A percentile compares a stretch with the other conserved stretches of the same genome.
Conservation (phyloP, 306 rosid genomes). For the Quercus glauca region DNA sequence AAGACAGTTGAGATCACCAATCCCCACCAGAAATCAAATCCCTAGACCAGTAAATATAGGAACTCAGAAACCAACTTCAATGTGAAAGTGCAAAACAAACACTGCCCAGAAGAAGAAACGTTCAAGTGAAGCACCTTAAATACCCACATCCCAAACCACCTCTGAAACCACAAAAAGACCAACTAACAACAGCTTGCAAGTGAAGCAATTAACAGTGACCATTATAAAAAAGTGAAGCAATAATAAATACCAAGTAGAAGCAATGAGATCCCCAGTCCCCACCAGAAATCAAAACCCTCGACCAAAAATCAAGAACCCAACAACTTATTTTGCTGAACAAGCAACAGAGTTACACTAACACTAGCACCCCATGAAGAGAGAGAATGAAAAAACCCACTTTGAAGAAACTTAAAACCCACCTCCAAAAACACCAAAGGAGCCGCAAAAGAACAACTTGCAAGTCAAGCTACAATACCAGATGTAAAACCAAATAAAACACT, state of each 20-base stretch:
- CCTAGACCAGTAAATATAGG: slow-evolving; percentile 46
- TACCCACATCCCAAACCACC: slow-evolving; percentile 43
- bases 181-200: slow-evolving; percentile 53
- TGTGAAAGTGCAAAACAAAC: slow-evolving; percentile 19
- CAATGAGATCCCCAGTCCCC: slow-evolving; percentile 48
- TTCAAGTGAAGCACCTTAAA: not conserved
- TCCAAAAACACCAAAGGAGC: not conserved
- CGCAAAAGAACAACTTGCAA: slow-evolving; percentile 1
- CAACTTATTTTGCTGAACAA: slow-evolving; percentile 19
- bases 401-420: slow-evolving; percentile 16
- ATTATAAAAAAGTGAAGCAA: slow-evolving; percentile 37
- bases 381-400: not conserved
- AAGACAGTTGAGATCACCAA: slow-evolving; percentile 35
- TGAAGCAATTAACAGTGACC: slow-evolving; percentile 51
- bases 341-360: not conserved
- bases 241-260: slow-evolving; percentile 34
- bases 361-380: not conserved
- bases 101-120: slow-evolving; percentile 34
- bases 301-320: slow-evolving; percentile 33
- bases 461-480: not conserved
- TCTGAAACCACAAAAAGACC: slow-evolving; percentile 36
- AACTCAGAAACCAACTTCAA: slow-evolving; percentile 24
- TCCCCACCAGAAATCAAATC: slow-evolving; percentile 44
- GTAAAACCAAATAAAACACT: not conserved
- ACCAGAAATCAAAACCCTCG: slow-evolving; percentile 41